Evolutionary conservation across 306 rosid species (phyloP), one percentile per base, ranked within the genome.

Genomic region (Fagus sylvatica): DNA sequence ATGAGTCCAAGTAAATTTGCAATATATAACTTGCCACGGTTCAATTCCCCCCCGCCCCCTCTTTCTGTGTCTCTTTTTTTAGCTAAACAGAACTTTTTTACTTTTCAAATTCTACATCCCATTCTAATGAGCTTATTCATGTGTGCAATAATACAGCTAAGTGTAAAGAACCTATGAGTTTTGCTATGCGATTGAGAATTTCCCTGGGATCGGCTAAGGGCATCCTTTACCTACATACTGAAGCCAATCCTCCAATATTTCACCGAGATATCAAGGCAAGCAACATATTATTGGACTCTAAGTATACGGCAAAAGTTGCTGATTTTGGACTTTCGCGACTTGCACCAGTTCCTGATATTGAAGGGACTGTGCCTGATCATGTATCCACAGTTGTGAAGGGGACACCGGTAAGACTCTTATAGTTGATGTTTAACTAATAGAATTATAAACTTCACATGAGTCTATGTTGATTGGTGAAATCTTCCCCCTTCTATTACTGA

Each of bases 271-370:
- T 94, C 34, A 94, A 94, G 84, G 90, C 98, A 68, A 92, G 84
- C 64, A 94, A 92, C 89, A 94, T 94, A 83, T 96, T 94, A 73
- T 80, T 94, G 75, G 94, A 92, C 80, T 77, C 87, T 78, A 87
- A 84, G 78, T 75, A 88, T 65, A 81, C 53, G 1, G 94, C 98
- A 53, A 94, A 92, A 84, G 96, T 94, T 68, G 96, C 97, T 3
- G 98, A 94, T 89, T 94, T 94, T 55, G 98, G 98, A 75, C 83
- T 94, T 67, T 94, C 98, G 0, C 87, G 96, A 54, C 98, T 90
- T 73, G 97, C 96, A 43, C 98, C 97, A 1, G 60, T 62, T 75
- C 80, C 79, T 9, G 90, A 90, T 41, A 89, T 75, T 59, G 97
- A 88, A 80, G 98, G 97, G 74, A 76, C 36, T 19, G 81, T 57